Evolutionary conservation across 345 rosid genomes (phyloP).

Genomic region (Pugionium dolabratum): DNA sequence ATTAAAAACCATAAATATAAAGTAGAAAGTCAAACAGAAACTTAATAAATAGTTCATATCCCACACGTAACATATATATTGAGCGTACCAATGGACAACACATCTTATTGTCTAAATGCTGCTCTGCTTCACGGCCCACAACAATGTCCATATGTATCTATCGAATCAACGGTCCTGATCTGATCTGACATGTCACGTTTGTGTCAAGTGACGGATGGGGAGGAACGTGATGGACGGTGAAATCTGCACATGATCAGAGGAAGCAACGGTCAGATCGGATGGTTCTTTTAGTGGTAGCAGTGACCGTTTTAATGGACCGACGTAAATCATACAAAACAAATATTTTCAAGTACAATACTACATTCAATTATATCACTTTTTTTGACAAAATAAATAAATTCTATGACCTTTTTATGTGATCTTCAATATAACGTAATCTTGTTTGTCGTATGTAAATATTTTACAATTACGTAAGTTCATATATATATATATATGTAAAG

Average conservation of each 20-base stretch:
- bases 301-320: conserved; percentile 39
- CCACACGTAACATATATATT: conserved; percentile 5
- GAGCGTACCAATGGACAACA: conserved; percentile 29
- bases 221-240: conserved; percentile 39
- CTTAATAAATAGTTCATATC: conserved; percentile 4
- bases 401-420: conserved; percentile 4
- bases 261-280: conserved; percentile 37
- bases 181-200: conserved; percentile 23
- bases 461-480: not conserved
- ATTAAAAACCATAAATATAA: not conserved
- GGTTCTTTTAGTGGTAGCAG: conserved; percentile 29
- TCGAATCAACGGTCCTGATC: conserved; percentile 29
- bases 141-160: not conserved
- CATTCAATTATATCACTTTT: not conserved
- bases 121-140: conserved; percentile 28
- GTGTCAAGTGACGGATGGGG: conserved; percentile 21
- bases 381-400: too few species aligned
- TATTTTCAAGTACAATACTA: conserved; percentile 14
- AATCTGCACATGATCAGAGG: conserved; percentile 40
- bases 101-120: not conserved
- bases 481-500: too few species aligned
- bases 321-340: conserved; percentile 6
- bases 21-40: not conserved
- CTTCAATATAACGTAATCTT: not conserved
- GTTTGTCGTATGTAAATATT: not conserved